phyloP scores from a whole-genome alignment of 768 basidiomycete genomes.

The Lactarius akahatsu region DNA sequence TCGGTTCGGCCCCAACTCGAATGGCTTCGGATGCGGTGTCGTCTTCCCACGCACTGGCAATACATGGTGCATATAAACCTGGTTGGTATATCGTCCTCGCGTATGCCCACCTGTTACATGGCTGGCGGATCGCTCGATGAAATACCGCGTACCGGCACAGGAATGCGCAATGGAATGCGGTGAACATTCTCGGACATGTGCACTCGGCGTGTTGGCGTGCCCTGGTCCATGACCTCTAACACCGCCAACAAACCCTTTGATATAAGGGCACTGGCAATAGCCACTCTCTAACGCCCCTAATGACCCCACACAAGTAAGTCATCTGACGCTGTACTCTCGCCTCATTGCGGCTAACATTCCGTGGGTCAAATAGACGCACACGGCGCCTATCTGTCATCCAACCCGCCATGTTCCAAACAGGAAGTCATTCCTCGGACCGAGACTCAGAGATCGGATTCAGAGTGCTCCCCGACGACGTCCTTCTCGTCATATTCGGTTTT shows the following conservation, averaged over 20 bases:
- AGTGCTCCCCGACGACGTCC: slow-evolving; percentile 4
- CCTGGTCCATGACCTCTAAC: background rate
- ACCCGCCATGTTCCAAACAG: background rate
- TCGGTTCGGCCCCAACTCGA: background rate
- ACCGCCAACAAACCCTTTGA: background rate
- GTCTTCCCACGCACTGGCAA: background rate
- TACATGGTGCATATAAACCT: background rate
- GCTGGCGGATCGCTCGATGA: background rate
- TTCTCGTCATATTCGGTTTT: background rate
- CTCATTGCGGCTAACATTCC: background rate
- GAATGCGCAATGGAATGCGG: background rate
- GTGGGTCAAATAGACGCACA: background rate
- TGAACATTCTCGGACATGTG: background rate
- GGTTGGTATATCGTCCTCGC: background rate
- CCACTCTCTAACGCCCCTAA: background rate
- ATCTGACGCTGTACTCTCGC: background rate
- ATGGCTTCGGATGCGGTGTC: background rate
- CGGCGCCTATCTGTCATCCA: slow-evolving; percentile 1
- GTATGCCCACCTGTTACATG: background rate
- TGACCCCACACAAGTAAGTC: background rate
- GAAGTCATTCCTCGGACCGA: background rate
- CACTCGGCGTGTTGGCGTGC: background rate
- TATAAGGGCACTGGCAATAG: background rate
- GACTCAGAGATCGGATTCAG: background rate
- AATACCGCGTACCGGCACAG: background rate